Base-by-base conservation (phyloP, 202 grass and related monocot genomes). In the Panicum hallii region DNA sequence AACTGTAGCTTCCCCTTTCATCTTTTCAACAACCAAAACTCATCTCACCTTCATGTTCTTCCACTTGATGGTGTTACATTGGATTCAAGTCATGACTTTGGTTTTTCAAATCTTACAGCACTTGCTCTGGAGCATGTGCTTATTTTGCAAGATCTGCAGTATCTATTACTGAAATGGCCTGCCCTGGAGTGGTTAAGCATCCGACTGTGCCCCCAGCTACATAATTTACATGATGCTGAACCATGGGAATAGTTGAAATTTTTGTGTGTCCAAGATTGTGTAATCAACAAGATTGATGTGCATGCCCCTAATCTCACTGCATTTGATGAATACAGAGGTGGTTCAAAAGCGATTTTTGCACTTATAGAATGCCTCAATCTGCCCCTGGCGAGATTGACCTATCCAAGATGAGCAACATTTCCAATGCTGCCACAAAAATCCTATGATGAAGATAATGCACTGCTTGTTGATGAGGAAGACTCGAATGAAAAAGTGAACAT, bases 1-100 rank as follows among this genome's bases (percentile, higher is more conserved):
- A 65, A 43, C 0, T 75, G 28, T 38, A 55, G 8, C 14, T 84
- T 84, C 36, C 60, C 82, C 9, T 56, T 5, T 11, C 60, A 75
- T 75, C 44, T 75, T 75, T 83, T 84, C 61, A 84, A 67, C 9
- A 23, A 28, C 36, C 36, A 63, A 45, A 85, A 70, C 45, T 53
- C 17, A 13, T 61, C 41, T 9, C 57, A 40, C 28, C 17, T 78
- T 49, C 22, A 78, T 14, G 53, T 10, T 40, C 53, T 85, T 49
- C 5, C 1, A 34, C 74, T 85, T 10, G 12, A 58, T 4, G 23
- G 17, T 10, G 26, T 85, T 34, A 85, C 54, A 61, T 70, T 70
- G 19, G 53, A 42, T 40, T 64, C 74, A 78, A 12, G 23, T 23
- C 48, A 52, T 38, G 64, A 61, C 19, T 49, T 74, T 48, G 74